Evolutionary conservation across 257 asterid species (phyloP).

Genomic region (Solanum appendiculatum): DNA sequence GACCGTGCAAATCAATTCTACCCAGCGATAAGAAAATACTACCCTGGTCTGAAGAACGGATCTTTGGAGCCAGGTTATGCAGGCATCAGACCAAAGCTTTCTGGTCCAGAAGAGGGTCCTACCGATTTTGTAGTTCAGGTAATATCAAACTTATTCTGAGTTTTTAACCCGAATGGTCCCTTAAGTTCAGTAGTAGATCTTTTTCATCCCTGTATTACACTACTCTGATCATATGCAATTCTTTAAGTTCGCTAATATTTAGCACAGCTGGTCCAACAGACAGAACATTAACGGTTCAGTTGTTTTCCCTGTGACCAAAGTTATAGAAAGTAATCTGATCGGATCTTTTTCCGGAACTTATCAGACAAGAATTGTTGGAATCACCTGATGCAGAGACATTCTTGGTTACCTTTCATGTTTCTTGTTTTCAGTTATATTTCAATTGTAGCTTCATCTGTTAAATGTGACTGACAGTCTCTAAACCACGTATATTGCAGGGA

Average conservation of each 20-base stretch:
- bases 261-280: background rate
- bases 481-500: constrained; percentile 30
- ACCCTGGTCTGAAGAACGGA: constrained; percentile 52
- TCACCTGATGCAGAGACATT: background rate
- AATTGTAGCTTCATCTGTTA: background rate
- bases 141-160: background rate
- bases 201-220: background rate
- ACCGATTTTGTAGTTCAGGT: constrained; percentile 79
- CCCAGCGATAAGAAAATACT: constrained; percentile 67
- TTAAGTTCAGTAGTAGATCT: background rate
- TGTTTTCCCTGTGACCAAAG: background rate
- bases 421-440: background rate
- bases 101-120: constrained; percentile 44
- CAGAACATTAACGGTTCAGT: background rate
- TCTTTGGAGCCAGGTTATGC: constrained; percentile 77
- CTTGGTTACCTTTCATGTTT: background rate
- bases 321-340: background rate
- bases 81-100: constrained; percentile 76
- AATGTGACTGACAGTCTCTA: background rate
- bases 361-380: background rate
- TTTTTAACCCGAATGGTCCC: background rate
- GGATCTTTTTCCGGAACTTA: rapidly evolving
- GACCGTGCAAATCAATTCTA: constrained; percentile 55
- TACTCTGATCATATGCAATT: background rate
- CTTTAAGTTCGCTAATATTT: background rate